These are phyloP conservation scores for Camelina laxa DNA, from an alignment of 345 rosid species.

Conservation along the genomic window DNA sequence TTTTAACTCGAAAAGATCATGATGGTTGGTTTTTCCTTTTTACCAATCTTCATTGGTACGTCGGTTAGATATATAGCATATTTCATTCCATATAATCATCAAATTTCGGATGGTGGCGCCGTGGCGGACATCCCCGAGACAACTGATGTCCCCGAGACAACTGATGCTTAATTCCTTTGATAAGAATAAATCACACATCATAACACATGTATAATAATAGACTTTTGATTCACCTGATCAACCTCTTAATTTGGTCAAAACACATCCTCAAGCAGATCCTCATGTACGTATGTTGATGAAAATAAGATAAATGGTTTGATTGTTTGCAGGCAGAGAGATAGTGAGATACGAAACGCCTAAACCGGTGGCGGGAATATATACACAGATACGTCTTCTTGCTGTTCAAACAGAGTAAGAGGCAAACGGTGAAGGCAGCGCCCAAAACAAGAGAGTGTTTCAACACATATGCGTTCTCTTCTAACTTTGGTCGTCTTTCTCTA, in stretches of 20 bases:
- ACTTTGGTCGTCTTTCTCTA: slow-evolving; percentile 62
- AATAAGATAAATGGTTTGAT: neutral
- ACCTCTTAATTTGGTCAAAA: neutral
- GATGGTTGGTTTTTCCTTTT: slow-evolving; percentile 92
- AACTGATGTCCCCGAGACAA: slow-evolving; percentile 62
- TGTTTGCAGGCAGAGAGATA: slow-evolving; percentile 63
- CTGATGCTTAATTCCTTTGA: slow-evolving; percentile 55
- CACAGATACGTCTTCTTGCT: slow-evolving; percentile 75
- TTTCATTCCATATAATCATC: slow-evolving; percentile 10
- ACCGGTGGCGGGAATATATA: slow-evolving; percentile 74
- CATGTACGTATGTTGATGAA: neutral
- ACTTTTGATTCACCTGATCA: slow-evolving; percentile 7
- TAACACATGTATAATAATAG: neutral
- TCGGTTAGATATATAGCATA: neutral
- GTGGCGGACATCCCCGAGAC: slow-evolving; percentile 94
- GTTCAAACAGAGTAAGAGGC: slow-evolving; percentile 85
- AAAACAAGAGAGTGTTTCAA: slow-evolving; percentile 70
- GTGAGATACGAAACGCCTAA: slow-evolving; percentile 73
- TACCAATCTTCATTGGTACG: slow-evolving; percentile 86
- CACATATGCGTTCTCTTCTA: slow-evolving; percentile 68
- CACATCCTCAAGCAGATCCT: neutral
- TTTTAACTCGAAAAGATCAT: slow-evolving; percentile 52
- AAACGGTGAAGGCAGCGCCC: slow-evolving; percentile 64
- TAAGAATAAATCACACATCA: slow-evolving; percentile 43
- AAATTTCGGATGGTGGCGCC: slow-evolving; percentile 77